Evolutionary conservation across 495 filamentous ascomycete species (phyloP).

Genomic region (Hypoxylon intermedium): DNA sequence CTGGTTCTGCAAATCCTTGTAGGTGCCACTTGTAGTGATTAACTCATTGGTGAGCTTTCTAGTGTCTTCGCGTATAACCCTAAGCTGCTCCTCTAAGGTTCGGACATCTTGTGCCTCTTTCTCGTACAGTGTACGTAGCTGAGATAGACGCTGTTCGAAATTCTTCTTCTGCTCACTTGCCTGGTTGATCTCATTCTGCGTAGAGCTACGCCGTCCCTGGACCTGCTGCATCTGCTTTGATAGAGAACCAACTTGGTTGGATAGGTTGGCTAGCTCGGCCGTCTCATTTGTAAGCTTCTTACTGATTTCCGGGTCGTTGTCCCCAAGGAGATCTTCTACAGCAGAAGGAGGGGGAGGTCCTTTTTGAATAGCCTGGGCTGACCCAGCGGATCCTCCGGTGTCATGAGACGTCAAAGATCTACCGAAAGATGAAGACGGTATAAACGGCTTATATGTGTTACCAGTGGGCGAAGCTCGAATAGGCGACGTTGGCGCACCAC

Average conservation of each 20-base stretch:
- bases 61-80: slow-evolving; percentile 75
- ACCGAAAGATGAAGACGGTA: slow-evolving; percentile 89
- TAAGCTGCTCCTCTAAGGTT: slow-evolving; percentile 81
- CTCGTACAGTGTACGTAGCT: slow-evolving; percentile 86
- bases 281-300: slow-evolving; percentile 88
- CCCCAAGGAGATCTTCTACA: slow-evolving; percentile 91
- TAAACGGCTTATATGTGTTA: slow-evolving; percentile 83
- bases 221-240: slow-evolving; percentile 93
- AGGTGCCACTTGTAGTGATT: slow-evolving; percentile 78
- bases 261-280: slow-evolving; percentile 92
- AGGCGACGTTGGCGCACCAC: slow-evolving; percentile 60
- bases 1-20: slow-evolving; percentile 85
- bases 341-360: slow-evolving; percentile 56
- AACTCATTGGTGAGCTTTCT: slow-evolving; percentile 82
- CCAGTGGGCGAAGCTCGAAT: slow-evolving; percentile 54
- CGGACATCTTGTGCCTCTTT: slow-evolving; percentile 88
- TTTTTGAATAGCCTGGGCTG: slow-evolving; percentile 46
- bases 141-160: slow-evolving; percentile 84
- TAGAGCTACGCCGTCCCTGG: slow-evolving; percentile 75
- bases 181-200: slow-evolving; percentile 80
- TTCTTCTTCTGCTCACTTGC: slow-evolving; percentile 85
- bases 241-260: slow-evolving; percentile 89
- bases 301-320: slow-evolving; percentile 87
- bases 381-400: slow-evolving; percentile 73
- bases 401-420: slow-evolving; percentile 77